A percentile compares a stretch with the other conserved stretches of the same genome.
Evolutionary conservation across 2,329 filamentous ascomycete genomes (phyloP).

Genomic region (Sporothrix phasma): DNA sequence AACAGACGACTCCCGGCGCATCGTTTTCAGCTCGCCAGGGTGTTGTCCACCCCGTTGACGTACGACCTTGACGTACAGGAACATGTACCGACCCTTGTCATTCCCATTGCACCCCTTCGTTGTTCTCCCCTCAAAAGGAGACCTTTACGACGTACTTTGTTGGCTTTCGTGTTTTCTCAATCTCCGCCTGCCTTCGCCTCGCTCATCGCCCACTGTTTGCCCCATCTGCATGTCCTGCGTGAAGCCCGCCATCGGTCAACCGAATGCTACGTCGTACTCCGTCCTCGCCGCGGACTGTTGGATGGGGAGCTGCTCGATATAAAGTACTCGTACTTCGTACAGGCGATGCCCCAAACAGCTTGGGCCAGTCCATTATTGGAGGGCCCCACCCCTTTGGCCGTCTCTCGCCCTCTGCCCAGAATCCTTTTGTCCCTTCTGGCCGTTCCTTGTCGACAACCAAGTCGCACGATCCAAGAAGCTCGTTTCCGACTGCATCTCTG

Average conservation of each 20-base stretch:
- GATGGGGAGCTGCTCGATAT: not conserved
- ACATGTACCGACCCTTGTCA: not conserved
- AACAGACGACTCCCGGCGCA: not conserved
- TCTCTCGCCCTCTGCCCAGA: not conserved
- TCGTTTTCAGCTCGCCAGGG: not conserved
- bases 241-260: no score
- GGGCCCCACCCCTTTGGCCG: slow-evolving; percentile 3
- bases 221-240: no score
- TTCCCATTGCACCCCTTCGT: not conserved
- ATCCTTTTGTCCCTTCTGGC: not conserved
- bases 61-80: no score
- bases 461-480: not conserved
- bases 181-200: no score
- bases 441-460: not conserved
- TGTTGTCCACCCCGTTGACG: not conserved
- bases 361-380: slow-evolving; percentile 1
- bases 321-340: no score
- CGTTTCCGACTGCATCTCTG: not conserved
- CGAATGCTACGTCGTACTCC: no score
- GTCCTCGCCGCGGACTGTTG: not conserved
- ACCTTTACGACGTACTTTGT: no score
- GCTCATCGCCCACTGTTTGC: no score
- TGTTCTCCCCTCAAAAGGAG: no score
- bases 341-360: not conserved
- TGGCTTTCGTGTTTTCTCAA: no score